These are phyloP conservation scores for Agaricus blazei DNA, from an alignment of 768 basidiomycete genomes.

Conservation along the genomic window DNA sequence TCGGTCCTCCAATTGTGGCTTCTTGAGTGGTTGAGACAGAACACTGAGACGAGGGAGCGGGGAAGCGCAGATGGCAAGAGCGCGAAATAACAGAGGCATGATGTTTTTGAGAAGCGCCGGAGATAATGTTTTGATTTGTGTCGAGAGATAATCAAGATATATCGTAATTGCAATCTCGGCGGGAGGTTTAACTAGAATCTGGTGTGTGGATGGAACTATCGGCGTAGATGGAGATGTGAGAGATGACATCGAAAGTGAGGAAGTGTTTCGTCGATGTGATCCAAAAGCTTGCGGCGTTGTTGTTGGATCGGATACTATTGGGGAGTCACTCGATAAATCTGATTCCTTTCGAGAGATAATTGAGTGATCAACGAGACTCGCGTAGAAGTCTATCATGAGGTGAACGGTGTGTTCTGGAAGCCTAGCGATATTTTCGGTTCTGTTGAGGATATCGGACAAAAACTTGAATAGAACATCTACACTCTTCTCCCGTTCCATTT, in stretches of 20 bases:
- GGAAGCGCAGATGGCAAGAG: slow-evolving; percentile 57
- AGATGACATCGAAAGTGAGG: slow-evolving; percentile 5
- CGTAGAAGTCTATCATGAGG: slow-evolving; percentile 58
- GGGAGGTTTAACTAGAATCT: slow-evolving; percentile 36
- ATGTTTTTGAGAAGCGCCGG: slow-evolving; percentile 48
- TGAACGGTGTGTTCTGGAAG: slow-evolving; percentile 54
- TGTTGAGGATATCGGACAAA: slow-evolving; percentile 45
- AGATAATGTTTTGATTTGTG: slow-evolving; percentile 55
- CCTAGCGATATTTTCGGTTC: slow-evolving; percentile 50
- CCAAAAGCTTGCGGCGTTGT: slow-evolving; percentile 5
- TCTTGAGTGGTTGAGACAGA: slow-evolving; percentile 30
- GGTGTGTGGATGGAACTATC: slow-evolving; percentile 13
- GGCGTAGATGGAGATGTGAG: slow-evolving; percentile 22
- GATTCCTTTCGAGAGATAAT: slow-evolving; percentile 28
- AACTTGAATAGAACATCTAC: slow-evolving; percentile 57
- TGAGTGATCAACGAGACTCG: slow-evolving; percentile 48
- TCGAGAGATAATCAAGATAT: slow-evolving; percentile 60
- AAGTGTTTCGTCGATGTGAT: slow-evolving; percentile 9
- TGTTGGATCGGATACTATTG: slow-evolving; percentile 23
- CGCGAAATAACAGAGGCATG: slow-evolving; percentile 71
- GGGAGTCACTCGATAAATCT: slow-evolving; percentile 21
- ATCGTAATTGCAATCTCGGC: slow-evolving; percentile 60
- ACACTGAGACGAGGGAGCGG: slow-evolving; percentile 68
- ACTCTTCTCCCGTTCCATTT: slow-evolving; percentile 58
- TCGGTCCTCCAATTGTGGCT: slow-evolving; percentile 42